A percentile compares a stretch with the other conserved stretches of the same genome.
phyloP scores from a whole-genome alignment of 2,329 filamentous ascomycete species.

The Colletotrichum acutatum region DNA sequence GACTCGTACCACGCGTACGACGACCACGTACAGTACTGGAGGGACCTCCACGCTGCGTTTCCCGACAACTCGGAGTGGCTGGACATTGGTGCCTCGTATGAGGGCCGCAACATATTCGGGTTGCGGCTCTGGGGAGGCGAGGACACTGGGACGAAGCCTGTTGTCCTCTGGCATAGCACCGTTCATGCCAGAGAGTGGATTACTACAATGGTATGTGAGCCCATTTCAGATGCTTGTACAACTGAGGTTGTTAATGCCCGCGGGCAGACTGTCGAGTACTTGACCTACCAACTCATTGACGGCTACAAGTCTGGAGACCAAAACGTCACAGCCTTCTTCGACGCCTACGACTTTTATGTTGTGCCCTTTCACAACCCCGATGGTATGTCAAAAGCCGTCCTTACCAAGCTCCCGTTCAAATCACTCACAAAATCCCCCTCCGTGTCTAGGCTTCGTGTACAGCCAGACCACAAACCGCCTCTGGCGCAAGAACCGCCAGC shows the following conservation, averaged over 20 bases:
- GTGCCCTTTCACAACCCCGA: constrained; percentile 65
- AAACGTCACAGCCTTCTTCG: constrained; percentile 55
- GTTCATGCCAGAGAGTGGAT: constrained; percentile 68
- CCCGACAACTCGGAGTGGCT: constrained; percentile 59
- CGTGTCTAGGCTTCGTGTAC: constrained; percentile 57
- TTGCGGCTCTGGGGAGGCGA: constrained; percentile 60
- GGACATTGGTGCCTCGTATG: constrained; percentile 53
- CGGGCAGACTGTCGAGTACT: constrained; percentile 43
- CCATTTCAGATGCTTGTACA: background rate
- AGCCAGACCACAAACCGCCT: constrained; percentile 60
- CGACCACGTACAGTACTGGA: constrained; percentile 61
- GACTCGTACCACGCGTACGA: constrained; percentile 63
- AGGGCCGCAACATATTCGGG: constrained; percentile 67
- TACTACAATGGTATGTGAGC: constrained; percentile 63
- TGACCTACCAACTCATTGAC: constrained; percentile 51
- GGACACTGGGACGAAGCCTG: constrained; percentile 54
- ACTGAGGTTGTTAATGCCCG: background rate
- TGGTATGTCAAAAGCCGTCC: constrained; percentile 44
- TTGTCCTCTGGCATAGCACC: constrained; percentile 60
- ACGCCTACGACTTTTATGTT: constrained; percentile 70
- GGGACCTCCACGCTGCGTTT: constrained; percentile 56
- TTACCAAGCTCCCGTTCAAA: background rate
- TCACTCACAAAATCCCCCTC: background rate
- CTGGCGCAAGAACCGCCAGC: constrained; percentile 65
- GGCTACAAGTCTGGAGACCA: constrained; percentile 51